Base-by-base conservation (phyloP, 2,329 filamentous ascomycete species). In the Colletotrichum musicola region DNA sequence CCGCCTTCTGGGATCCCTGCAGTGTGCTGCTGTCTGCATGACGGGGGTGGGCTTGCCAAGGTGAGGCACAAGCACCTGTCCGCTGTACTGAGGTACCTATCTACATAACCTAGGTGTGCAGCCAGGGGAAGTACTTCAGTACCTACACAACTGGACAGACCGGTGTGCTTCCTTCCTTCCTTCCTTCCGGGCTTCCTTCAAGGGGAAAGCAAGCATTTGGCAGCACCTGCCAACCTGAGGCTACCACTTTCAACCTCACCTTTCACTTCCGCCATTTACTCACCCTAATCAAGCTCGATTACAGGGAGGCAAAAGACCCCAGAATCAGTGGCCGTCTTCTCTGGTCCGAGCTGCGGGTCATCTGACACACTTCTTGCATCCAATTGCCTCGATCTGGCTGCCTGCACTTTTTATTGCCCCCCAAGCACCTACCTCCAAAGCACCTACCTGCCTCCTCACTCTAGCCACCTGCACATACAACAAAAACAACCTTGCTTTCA, bases 1-100 rank as follows among this genome's bases (percentile, higher is more conserved):
- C 49, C 42, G 49, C 51, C 25, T 16, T 27, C 55, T 64, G 46
- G 16, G 46, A 64, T 58, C 65, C 65, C 55, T 68, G 65, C 55
- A 40, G 30, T 35, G 30, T 35, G 30, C 30, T 35, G 30, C 30
- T 35, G 30, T 44, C 65, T 55, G 30, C 61, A 59, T 64, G 65
- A 18, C 60, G 42, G 54, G 60, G 64, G 62, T 49, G 4, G 6
- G 59, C 49, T 54, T 51, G 49, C 59, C 49, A 62, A 62, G 35
- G 35, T 54, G 35, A 54, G 20, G 59, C 38, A 61, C 46, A 18
- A 5, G 30, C 57, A 51, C 47, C 22, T 14, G 6, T 13, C 13
- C 25, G 47, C 30, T 44, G 42, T n/a, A 44, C 42, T 44, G 42
- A 44, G 42, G 42, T 44, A 44, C 42, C 42, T 44, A n/a, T 13